These are phyloP conservation scores for Barnettozyma botsteinii DNA, from an alignment of 805 yeast genomes.

Conservation along the genomic window DNA sequence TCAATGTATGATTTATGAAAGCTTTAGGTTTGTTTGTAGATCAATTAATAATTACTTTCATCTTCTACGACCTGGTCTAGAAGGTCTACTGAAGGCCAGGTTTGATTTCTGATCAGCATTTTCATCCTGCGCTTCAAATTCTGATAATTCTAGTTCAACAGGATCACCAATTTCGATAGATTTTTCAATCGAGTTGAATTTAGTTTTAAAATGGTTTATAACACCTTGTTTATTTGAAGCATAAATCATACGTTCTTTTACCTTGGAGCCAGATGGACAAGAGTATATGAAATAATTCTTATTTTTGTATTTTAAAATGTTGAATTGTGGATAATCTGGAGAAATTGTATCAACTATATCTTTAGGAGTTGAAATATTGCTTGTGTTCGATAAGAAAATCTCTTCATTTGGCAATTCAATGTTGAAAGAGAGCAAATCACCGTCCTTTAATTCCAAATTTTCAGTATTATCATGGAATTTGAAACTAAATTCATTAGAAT, in stretches of 20 bases:
- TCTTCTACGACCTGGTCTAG: slow-evolving; percentile 60
- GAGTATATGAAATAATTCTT: slow-evolving; percentile 63
- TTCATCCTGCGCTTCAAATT: slow-evolving; percentile 29
- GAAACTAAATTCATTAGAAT: slow-evolving; percentile 23
- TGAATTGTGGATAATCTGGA: slow-evolving; percentile 49
- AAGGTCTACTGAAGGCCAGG: slow-evolving; percentile 53
- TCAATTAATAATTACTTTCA: too few relatives aligned
- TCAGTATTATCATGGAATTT: slow-evolving; percentile 26
- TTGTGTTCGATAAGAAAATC: slow-evolving; percentile 32
- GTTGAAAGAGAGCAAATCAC: slow-evolving; percentile 41
- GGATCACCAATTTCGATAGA: slow-evolving; percentile 71
- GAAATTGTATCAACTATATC: slow-evolving; percentile 33
- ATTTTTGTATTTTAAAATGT: slow-evolving; percentile 41
- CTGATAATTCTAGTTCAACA: slow-evolving; percentile 55
- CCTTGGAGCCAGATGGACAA: slow-evolving; percentile 87
- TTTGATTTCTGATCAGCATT: slow-evolving; percentile 13
- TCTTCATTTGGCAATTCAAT: slow-evolving; percentile 48
- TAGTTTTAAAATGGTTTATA: slow-evolving; percentile 40
- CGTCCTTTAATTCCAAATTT: slow-evolving; percentile 21
- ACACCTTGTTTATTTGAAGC: slow-evolving; percentile 74
- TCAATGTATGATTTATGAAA: too few relatives aligned
- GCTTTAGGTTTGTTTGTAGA: too few relatives aligned
- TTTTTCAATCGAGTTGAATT: slow-evolving; percentile 25
- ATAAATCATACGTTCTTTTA: slow-evolving; percentile 86
- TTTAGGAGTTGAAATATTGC: slow-evolving; percentile 18